Conservation (phyloP, 495 filamentous ascomycete genomes). For the Choiromyces venosus region DNA sequence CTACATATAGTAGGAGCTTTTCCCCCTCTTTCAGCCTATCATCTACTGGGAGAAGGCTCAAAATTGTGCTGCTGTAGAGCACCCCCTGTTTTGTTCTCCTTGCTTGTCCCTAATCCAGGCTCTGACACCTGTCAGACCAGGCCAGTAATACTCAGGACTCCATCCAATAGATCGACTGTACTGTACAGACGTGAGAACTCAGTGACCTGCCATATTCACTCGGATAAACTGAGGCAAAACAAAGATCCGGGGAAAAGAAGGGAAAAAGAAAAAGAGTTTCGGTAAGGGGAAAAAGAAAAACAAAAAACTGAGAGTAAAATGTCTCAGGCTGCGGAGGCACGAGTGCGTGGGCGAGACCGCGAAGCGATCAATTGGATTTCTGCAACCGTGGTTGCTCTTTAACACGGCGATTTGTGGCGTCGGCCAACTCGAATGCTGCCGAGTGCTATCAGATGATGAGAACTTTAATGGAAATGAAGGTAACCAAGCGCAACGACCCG, state of each 20-base stretch:
- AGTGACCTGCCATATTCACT: background rate
- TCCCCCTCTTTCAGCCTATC: background rate
- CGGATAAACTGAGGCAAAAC: background rate
- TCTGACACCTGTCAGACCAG: slow-evolving; percentile 1
- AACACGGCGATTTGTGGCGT: background rate
- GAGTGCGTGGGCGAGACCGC: background rate
- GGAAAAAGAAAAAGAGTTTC: background rate
- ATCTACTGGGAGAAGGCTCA: background rate
- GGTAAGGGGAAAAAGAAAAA: background rate
- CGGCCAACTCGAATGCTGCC: background rate
- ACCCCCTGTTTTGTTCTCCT: background rate
- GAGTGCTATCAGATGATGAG: slow-evolving; percentile 1
- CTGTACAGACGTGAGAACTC: background rate
- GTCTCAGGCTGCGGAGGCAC: background rate
- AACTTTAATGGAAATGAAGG: too few relatives aligned
- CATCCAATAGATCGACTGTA: background rate
- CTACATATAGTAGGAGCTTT: background rate
- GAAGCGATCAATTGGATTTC: background rate
- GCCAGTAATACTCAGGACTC: background rate
- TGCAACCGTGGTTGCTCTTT: background rate
- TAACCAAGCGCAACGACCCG: background rate
- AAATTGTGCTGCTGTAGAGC: background rate
- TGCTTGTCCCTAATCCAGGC: background rate
- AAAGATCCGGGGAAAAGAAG: background rate
- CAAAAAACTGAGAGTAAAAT: background rate